These are phyloP conservation scores for Emericellopsis terricola DNA, from an alignment of 495 filamentous ascomycete species.

Conservation along the genomic window DNA sequence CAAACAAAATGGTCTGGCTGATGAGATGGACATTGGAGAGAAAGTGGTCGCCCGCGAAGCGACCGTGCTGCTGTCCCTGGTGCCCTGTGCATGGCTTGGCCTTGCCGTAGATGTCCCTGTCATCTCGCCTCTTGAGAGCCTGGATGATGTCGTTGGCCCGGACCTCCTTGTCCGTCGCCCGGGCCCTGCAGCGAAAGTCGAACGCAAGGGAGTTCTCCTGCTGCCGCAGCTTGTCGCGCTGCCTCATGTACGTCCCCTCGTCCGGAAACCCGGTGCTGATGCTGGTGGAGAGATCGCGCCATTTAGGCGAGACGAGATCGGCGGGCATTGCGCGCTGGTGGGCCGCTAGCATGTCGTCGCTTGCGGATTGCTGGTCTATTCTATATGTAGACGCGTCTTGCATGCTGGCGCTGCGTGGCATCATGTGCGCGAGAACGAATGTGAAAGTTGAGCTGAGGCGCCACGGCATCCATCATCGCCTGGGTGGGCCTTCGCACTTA, in stretches of 20 bases:
- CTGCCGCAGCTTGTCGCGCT: constrained; percentile 2
- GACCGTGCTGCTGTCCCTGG: constrained; percentile 12
- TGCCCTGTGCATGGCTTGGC: constrained; percentile 8
- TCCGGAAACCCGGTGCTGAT: not conserved
- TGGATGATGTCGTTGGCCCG: constrained; percentile 16
- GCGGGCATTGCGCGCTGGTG: too few species aligned
- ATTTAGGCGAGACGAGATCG: too few species aligned
- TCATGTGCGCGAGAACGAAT: too few species aligned
- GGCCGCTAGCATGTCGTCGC: too few species aligned
- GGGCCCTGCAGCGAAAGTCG: constrained; percentile 6
- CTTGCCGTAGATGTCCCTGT: constrained; percentile 7
- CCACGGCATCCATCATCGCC: too few species aligned
- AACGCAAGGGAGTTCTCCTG: constrained; percentile 9
- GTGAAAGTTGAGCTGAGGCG: too few species aligned
- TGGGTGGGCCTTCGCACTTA: too few species aligned
- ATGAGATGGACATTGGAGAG: constrained; percentile 27
- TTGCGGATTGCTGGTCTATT: too few species aligned
- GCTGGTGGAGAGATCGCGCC: too few species aligned
- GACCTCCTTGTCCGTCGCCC: constrained; percentile 6
- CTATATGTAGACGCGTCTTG: too few species aligned
- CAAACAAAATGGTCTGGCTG: constrained; percentile 22
- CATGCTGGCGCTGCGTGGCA: too few species aligned
- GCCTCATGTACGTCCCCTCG: constrained; percentile 3
- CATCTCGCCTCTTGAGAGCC: constrained; percentile 14
- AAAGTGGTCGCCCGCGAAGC: constrained; percentile 26